phyloP scores from a whole-genome alignment of 352 stramenopile genomes.

The Aphanomyces cochlioides region DNA sequence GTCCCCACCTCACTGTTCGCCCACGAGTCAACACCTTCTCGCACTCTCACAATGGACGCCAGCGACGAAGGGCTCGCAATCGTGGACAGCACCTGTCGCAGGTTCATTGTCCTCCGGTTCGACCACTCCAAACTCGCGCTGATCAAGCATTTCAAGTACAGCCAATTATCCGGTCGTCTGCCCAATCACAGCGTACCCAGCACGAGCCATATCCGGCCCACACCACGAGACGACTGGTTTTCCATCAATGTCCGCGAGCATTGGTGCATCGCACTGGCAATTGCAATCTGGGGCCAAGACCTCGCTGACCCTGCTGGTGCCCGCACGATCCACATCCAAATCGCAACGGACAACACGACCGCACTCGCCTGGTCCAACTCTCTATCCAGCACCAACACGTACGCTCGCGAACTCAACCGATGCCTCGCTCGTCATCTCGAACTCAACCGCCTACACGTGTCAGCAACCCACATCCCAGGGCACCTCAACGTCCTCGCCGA shows the following conservation, averaged over 20 bases:
- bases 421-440: too few relatives aligned
- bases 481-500: too few relatives aligned
- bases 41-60: not conserved
- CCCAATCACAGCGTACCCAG: conserved; percentile 3
- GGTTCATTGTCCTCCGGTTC: not conserved
- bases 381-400: conserved; percentile 17
- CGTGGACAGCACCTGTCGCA: not conserved
- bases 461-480: too few relatives aligned
- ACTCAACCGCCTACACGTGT: too few relatives aligned
- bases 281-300: conserved; percentile 31
- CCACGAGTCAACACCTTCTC: not conserved
- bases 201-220: too few relatives aligned
- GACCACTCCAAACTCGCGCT: not conserved
- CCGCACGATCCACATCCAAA: conserved; percentile 24
- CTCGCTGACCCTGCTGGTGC: not conserved
- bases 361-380: conserved; percentile 33
- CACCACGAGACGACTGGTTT: conserved; percentile 21
- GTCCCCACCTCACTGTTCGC: too few relatives aligned
- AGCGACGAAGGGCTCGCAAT: not conserved
- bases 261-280: conserved; percentile 32
- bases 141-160: not conserved
- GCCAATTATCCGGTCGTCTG: too few relatives aligned
- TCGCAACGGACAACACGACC: conserved; percentile 37
- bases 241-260: conserved; percentile 41
- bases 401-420: conserved; percentile 42